Evolutionary conservation across 495 filamentous ascomycete genomes (phyloP), one percentile per base, ranked within the genome.

Genomic region (Penicillium soppii): DNA sequence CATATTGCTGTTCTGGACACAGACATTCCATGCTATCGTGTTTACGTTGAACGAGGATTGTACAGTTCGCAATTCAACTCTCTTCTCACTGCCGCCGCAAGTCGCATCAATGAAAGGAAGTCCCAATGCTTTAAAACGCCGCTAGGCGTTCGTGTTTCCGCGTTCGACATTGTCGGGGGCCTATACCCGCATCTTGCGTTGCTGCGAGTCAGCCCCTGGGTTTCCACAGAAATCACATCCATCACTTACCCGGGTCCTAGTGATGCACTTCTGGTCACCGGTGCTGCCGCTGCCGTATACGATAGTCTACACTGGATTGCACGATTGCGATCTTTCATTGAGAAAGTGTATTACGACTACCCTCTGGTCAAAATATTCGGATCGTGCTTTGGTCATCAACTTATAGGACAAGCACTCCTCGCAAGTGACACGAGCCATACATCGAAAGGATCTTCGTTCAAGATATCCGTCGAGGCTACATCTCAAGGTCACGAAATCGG

Each of bases 351-450:
- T 58, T 25, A 22, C 2, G 40, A 57, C 3, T 62, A 65, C 38
- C 68, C 70, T 0, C 41, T 58, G 4, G 56, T 76, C 25, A 60
- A 56, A 19, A 68, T 69, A 13, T 61, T 67, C 27, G 65, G 67
- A 12, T 62, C 63, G 13, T 70, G 62, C 39, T 70, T 70, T 46
- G 67, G 67, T 0, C 65, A 70, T 43, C 62, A 70, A 32, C 40
- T 68, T 6, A 59, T 70, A 41, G 65, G 53, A 13, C 57, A 65
- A 44, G 65, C 38, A 0, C 38, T 54, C 7, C 53, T 51, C 27
- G 45, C 45, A 48, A 48, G 45, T 12, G 45, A 48, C 22, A 29
- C 19, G 6, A 43, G 21, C 52, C 68, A 47, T 12, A 47, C 23
- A 1, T 49, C 21, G 4, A 20, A 35, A 25, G 43, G 30, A 9